A percentile compares a stretch with the other conserved stretches of the same genome.
phyloP scores from a whole-genome alignment of 2,329 filamentous ascomycete species.

The Truncatella angustata region DNA sequence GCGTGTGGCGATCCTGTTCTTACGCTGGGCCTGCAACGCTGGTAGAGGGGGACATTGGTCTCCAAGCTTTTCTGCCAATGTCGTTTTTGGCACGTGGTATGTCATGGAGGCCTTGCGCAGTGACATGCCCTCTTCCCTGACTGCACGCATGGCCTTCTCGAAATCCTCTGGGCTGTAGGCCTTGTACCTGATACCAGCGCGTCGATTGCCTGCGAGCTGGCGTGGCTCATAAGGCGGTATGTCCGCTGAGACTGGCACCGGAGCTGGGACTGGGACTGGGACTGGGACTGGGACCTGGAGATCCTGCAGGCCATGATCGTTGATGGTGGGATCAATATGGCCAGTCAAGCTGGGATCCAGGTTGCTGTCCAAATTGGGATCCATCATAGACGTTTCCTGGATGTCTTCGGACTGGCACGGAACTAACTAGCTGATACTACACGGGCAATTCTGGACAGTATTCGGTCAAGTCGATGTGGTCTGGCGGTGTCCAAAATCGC shows the following conservation, averaged over 20 bases:
- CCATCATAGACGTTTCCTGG: too few species aligned
- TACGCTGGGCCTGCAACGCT: slow-evolving; percentile 13
- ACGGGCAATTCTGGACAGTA: slow-evolving; percentile 3
- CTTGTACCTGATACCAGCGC: slow-evolving; percentile 20
- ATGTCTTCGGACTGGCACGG: background rate
- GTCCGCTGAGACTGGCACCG: background rate
- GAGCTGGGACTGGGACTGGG: background rate
- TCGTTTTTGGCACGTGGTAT: slow-evolving; percentile 23
- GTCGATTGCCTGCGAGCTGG: slow-evolving; percentile 9
- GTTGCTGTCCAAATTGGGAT: background rate
- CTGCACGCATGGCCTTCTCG: slow-evolving; percentile 14
- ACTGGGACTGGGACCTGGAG: background rate
- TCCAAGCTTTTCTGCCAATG: slow-evolving; percentile 19
- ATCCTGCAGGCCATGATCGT: background rate
- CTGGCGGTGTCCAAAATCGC: slow-evolving; percentile 6
- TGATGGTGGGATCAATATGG: background rate
- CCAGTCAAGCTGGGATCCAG: background rate
- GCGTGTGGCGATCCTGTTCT: slow-evolving; percentile 11
- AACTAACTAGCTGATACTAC: background rate
- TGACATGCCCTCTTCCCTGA: slow-evolving; percentile 20
- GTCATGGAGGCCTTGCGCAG: slow-evolving; percentile 19
- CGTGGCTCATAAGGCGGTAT: slow-evolving; percentile 5
- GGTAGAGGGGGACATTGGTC: slow-evolving; percentile 15
- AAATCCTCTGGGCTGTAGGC: slow-evolving; percentile 22
- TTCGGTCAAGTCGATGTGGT: slow-evolving; percentile 6